These are phyloP conservation scores for Mycosarcoma maydis DNA, from an alignment of 1,284 basidiomycete species.

Conservation along the genomic window DNA sequence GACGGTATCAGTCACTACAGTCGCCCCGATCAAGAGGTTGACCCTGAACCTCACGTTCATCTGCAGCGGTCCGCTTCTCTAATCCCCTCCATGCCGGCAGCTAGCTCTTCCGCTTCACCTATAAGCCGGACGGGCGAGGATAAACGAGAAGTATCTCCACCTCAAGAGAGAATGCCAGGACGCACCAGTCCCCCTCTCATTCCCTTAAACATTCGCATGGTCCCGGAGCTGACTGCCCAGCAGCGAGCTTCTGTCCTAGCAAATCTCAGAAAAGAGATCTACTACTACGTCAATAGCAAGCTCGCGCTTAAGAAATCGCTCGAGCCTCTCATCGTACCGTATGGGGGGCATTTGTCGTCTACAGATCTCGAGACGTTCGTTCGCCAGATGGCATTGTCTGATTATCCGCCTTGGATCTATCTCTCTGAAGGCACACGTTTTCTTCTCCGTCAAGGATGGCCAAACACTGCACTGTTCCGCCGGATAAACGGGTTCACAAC, in stretches of 20 bases:
- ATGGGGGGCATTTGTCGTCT: background rate
- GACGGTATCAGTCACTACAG: too few species aligned
- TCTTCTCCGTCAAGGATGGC: background rate
- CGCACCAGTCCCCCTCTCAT: background rate
- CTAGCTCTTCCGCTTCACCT: background rate
- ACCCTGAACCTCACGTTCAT: background rate
- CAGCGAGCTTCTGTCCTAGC: background rate
- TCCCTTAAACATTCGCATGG: background rate
- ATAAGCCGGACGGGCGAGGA: background rate
- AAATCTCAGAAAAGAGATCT: background rate
- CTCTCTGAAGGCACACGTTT: background rate
- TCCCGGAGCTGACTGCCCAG: background rate
- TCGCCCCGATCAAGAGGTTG: background rate
- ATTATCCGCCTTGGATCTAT: background rate
- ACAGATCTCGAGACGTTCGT: background rate
- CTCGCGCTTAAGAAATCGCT: background rate
- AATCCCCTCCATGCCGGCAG: background rate
- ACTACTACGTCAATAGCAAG: background rate
- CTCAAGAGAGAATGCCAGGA: background rate
- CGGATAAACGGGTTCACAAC: constrained; percentile 1
- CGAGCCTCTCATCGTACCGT: background rate
- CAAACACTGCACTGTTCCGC: background rate
- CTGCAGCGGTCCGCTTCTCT: background rate
- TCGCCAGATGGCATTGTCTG: too few species aligned
- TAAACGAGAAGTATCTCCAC: background rate